Percentiles rank a stretch among this genome's conserved stretches.
These are phyloP conservation scores for Leptomonas pyrrhocoris DNA, from an alignment of 208 protist species.

Conservation along the genomic window DNA sequence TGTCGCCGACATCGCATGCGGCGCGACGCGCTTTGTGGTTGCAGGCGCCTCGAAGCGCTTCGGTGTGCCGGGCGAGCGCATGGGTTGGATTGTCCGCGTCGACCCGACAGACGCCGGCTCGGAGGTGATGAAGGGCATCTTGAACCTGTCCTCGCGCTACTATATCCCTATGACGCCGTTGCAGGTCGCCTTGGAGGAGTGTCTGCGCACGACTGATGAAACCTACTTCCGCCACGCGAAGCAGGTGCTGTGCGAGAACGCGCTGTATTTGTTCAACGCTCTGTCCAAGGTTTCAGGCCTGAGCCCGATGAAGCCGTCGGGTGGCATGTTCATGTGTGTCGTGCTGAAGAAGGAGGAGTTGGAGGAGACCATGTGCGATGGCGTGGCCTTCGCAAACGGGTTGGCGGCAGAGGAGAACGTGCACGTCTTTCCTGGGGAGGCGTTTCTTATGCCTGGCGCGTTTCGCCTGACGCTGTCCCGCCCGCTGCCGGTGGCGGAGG, in stretches of 20 bases:
- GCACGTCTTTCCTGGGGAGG: slow-evolving; percentile 85
- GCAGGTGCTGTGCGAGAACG: slow-evolving; percentile 44
- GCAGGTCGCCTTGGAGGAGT: slow-evolving; percentile 76
- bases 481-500: slow-evolving; percentile 60
- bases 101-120: slow-evolving; percentile 52
- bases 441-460: slow-evolving; percentile 71
- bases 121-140: slow-evolving; percentile 45
- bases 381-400: slow-evolving; percentile 75
- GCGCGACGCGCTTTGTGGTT: slow-evolving; percentile 79
- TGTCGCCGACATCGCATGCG: slow-evolving; percentile 72
- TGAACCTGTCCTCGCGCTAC: slow-evolving; percentile 60
- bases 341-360: slow-evolving; percentile 78
- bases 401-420: slow-evolving; percentile 85
- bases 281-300: slow-evolving; percentile 27
- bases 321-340: slow-evolving; percentile 92
- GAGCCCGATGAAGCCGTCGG: slow-evolving; percentile 50
- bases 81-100: slow-evolving; percentile 88
- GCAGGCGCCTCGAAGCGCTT: slow-evolving; percentile 92
- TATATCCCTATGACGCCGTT: slow-evolving; percentile 86
- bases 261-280: slow-evolving; percentile 30
- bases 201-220: slow-evolving; percentile 63
- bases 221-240: slow-evolving; percentile 53
- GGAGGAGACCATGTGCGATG: slow-evolving; percentile 47
- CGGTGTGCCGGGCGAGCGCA: slow-evolving; percentile 91
- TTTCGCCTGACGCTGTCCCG: slow-evolving; percentile 84